Conservation (phyloP, 2,329 filamentous ascomycete species). For the Fusarium napiforme region DNA sequence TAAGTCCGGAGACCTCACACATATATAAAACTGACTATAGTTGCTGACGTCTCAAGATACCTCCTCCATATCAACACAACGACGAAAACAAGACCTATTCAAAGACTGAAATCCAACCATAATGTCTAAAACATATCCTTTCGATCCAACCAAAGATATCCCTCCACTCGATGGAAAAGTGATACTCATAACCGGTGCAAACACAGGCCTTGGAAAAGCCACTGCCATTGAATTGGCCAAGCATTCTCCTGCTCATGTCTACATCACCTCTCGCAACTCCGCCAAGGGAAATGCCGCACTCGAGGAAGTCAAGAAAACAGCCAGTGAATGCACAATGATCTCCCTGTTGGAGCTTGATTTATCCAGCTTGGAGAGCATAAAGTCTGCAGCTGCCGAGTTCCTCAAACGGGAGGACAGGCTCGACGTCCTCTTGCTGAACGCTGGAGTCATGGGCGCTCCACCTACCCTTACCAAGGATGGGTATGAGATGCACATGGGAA, state of each 20-base stretch:
- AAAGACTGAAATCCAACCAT: rapidly evolving
- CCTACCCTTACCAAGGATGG: background rate
- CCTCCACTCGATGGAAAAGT: background rate
- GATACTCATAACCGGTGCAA: background rate
- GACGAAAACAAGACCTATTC: background rate
- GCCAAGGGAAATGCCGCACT: background rate
- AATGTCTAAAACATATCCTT: background rate
- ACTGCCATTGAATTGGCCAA: background rate
- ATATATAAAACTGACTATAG: background rate
- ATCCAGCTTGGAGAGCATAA: background rate
- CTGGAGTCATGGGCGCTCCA: conserved; percentile 3
- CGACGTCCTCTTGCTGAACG: conserved; percentile 2
- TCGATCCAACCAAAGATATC: background rate
- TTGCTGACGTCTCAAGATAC: background rate
- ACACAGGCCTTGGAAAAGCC: conserved; percentile 2
- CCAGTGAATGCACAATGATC: rapidly evolving
- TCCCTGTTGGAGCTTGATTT: background rate
- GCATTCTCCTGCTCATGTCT: background rate
- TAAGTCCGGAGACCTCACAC: rapidly evolving
- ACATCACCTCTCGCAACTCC: background rate
- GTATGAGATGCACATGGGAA: conserved; percentile 12
- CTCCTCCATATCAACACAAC: background rate
- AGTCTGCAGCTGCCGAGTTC: background rate
- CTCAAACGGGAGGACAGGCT: background rate
- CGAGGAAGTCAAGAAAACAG: rapidly evolving